phyloP scores from a whole-genome alignment of 306 rosid species.

The Luffa acutangula region DNA sequence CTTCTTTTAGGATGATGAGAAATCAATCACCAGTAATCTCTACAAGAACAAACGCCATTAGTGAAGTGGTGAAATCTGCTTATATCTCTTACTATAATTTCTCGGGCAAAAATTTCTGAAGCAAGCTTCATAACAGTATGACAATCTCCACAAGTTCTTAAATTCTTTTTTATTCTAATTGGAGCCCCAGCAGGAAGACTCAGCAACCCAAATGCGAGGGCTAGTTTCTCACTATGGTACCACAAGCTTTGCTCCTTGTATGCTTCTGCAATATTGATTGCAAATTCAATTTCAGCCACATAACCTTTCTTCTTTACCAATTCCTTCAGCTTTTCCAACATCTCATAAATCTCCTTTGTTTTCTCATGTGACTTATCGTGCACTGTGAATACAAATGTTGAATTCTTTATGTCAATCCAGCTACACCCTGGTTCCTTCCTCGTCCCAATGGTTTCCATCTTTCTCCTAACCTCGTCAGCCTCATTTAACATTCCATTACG shows the following conservation, averaged over 20 bases:
- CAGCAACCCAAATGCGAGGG: constrained; percentile 50
- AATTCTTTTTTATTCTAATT: constrained; percentile 41
- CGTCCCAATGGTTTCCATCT: constrained; percentile 38
- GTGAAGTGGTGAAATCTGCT: constrained; percentile 40
- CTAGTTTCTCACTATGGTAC: constrained; percentile 44
- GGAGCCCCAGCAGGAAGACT: constrained; percentile 41
- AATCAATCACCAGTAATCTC: constrained; percentile 41
- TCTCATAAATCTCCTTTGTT: constrained; percentile 37
- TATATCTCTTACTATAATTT: constrained; percentile 43
- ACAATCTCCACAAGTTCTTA: constrained; percentile 50
- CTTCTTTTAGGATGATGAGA: neutral
- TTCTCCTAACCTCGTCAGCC: constrained; percentile 40
- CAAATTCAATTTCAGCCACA: constrained; percentile 40
- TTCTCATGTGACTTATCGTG: constrained; percentile 40
- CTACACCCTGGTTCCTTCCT: constrained; percentile 51
- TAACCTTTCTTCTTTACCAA: constrained; percentile 33
- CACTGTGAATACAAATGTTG: constrained; percentile 35
- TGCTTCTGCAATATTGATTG: constrained; percentile 31
- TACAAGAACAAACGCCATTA: constrained; percentile 42
- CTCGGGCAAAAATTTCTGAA: constrained; percentile 37
- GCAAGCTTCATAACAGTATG: constrained; percentile 41
- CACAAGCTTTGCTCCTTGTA: constrained; percentile 43
- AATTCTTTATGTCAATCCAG: constrained; percentile 45
- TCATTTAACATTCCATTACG: constrained; percentile 39
- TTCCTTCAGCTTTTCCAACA: constrained; percentile 32